Evolutionary conservation across 1,284 basidiomycete genomes (phyloP).

Genomic region (Abortiporus biennis): DNA sequence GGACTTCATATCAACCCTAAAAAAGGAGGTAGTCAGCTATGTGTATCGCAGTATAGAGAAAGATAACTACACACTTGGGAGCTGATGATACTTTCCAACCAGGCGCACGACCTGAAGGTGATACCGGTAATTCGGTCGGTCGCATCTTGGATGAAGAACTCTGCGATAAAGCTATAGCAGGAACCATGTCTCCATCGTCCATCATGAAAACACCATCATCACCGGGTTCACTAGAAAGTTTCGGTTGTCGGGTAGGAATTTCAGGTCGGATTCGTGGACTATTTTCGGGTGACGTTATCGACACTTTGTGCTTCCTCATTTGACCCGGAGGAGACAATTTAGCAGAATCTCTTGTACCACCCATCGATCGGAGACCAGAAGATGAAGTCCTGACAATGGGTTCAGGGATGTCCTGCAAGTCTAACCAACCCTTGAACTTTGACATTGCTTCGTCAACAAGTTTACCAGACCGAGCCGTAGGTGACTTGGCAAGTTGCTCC

Average conservation of each 20-base stretch:
- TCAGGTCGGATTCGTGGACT: constrained; percentile 29
- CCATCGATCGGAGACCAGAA: constrained; percentile 3
- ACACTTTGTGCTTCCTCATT: constrained; percentile 19
- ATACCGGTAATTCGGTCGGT: too few relatives aligned
- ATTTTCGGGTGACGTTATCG: constrained; percentile 17
- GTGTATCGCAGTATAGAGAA: not conserved
- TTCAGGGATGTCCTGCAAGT: constrained; percentile 73
- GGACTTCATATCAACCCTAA: constrained; percentile 74
- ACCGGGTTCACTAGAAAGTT: constrained; percentile 13
- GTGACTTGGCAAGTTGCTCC: constrained; percentile 65
- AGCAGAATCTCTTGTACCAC: constrained; percentile 35
- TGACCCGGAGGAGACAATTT: constrained; percentile 40
- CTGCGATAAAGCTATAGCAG: not conserved
- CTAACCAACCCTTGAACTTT: constrained; percentile 75
- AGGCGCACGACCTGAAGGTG: not conserved
- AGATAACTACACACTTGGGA: constrained; percentile 18
- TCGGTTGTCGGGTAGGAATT: constrained; percentile 13
- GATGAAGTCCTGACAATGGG: constrained; percentile 45
- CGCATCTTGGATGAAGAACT: too few relatives aligned
- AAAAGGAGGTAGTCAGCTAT: constrained; percentile 4
- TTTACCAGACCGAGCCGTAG: constrained; percentile 54
- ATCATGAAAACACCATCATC: constrained; percentile 57
- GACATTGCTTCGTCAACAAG: constrained; percentile 57
- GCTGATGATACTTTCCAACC: constrained; percentile 10
- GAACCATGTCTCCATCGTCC: constrained; percentile 45